Evolutionary conservation across 192 early-diverging fungal genomes (phyloP).

Genomic region (Linnemannia elongata): DNA sequence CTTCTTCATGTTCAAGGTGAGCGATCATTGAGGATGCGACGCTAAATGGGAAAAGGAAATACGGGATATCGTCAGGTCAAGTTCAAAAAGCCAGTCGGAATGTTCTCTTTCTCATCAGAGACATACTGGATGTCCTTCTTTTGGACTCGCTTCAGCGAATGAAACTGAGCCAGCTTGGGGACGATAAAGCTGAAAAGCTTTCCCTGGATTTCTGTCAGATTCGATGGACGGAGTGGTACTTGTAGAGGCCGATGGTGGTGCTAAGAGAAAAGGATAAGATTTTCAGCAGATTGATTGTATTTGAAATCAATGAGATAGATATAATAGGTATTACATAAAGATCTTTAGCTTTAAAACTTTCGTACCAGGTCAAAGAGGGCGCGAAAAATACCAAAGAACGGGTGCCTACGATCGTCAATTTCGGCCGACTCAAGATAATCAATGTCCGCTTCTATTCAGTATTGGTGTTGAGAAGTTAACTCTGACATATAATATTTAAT

Average conservation of each 20-base stretch:
- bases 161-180: background rate
- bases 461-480: background rate
- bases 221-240: slow-evolving; percentile 8
- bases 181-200: slow-evolving; percentile 3
- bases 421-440: slow-evolving; percentile 1
- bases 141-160: slow-evolving; percentile 3
- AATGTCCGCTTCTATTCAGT: background rate
- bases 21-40: slow-evolving; percentile 19
- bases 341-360: background rate
- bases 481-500: background rate
- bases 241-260: slow-evolving; percentile 1
- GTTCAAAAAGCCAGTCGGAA: slow-evolving; percentile 5
- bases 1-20: slow-evolving; percentile 4
- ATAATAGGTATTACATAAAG: background rate
- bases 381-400: slow-evolving; percentile 5
- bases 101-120: slow-evolving; percentile 5
- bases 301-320: background rate
- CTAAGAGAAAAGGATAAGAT: slow-evolving; percentile 2
- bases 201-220: slow-evolving; percentile 9
- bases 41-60: slow-evolving; percentile 3
- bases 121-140: slow-evolving; percentile 19
- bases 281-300: background rate
- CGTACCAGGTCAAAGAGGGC: slow-evolving; percentile 4
- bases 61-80: slow-evolving; percentile 5
- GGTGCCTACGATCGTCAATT: background rate